Base-by-base conservation (phyloP, 768 basidiomycete species). In the Agrocybe pediades region DNA sequence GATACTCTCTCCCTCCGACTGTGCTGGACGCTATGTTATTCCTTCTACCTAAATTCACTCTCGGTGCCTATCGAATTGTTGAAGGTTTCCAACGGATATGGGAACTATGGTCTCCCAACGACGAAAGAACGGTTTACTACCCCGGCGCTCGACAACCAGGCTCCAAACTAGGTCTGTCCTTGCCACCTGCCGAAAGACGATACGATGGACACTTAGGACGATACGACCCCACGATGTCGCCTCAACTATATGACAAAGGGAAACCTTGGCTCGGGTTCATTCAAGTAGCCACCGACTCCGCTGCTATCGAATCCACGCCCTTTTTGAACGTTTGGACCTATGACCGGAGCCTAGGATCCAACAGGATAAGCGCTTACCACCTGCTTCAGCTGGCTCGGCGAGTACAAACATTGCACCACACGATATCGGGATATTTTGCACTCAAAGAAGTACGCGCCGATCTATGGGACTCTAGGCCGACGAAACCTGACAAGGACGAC, bases 161-260 rank as follows among this genome's bases (percentile, higher is more conserved):
- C 1, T 6, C 33, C 0, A 43, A 39, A 9, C 2, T 26, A 0
- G 4, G 25, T 24, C 2, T 45, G 3, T 43, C 47, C 0, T 3
- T 15, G 9, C 41, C 54, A 29, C 26, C n/a, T 6, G 11, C 40
- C 2, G 15, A 7, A 6, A 7, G 6, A 6, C 30, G 56, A 2
- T 53, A 36, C 44, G 56, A 62, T n/a, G 58, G 62, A 0, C 60
- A 56, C 17, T 25, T 51, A 0, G 61, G 61, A 20, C 47, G 44
- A 4, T 62, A 53, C 23, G 60, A 64, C 27, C 55, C 40, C 9
- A 55, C 57, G 0, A 36, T 46, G 1, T 48, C 48, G 2, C 60
- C 60, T n/a, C 57, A 62, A 23, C 43, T 41, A 1, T 54, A n/a
- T 6, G 41, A 49, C 8, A 19, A 29, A 0, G 4, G 17, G 3